Conservation (phyloP, 768 basidiomycete species). For the Rubroboletus satanas region DNA sequence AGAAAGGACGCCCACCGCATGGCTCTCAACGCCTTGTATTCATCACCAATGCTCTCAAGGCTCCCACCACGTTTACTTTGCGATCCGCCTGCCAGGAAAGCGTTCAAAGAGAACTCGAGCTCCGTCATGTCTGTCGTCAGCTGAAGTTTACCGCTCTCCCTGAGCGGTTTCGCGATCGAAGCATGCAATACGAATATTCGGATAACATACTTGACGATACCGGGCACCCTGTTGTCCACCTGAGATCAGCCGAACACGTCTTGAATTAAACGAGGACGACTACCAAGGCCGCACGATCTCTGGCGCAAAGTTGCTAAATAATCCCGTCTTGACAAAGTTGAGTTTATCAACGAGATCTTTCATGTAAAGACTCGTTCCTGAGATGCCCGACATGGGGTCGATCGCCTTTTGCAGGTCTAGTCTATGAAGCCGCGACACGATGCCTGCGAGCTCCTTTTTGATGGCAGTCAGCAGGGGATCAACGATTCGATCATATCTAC, state of each 20-base stretch:
- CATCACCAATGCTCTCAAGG: conserved; percentile 76
- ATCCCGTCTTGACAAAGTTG: conserved; percentile 70
- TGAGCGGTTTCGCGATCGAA: conserved; percentile 88
- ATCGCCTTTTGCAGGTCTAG: conserved; percentile 73
- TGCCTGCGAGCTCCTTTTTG: conserved; percentile 73
- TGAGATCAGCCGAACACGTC: background rate
- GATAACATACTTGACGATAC: conserved; percentile 75
- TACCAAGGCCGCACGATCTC: conserved; percentile 76
- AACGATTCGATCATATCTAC: conserved; percentile 51
- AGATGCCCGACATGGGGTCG: conserved; percentile 56
- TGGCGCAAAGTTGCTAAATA: conserved; percentile 73
- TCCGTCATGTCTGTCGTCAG: conserved; percentile 95
- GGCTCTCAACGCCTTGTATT: conserved; percentile 80
- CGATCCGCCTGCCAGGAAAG: conserved; percentile 61
- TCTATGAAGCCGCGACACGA: conserved; percentile 80
- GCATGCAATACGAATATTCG: conserved; percentile 87
- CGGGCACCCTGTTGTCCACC: conserved; percentile 44
- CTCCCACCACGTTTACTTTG: conserved; percentile 60
- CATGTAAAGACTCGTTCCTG: conserved; percentile 74
- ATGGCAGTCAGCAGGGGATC: conserved; percentile 66
- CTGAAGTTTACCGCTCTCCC: conserved; percentile 91
- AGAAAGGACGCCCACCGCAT: conserved; percentile 59
- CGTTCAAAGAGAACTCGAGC: conserved; percentile 86
- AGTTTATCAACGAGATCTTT: conserved; percentile 79
- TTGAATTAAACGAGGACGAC: background rate